These are phyloP conservation scores for Solanum appendiculatum DNA, from an alignment of 257 asterid species.

Conservation along the genomic window DNA sequence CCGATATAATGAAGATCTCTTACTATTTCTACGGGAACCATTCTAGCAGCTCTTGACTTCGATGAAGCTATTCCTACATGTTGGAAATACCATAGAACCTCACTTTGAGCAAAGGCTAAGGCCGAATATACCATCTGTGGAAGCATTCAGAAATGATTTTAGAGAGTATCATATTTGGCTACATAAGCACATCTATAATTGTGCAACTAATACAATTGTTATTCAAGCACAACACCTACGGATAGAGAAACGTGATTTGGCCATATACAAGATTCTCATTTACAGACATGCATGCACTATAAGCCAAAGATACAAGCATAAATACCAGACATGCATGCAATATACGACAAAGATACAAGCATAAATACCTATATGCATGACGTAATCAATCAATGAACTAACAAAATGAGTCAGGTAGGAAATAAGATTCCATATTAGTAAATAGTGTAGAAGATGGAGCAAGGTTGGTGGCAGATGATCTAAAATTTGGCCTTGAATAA, in stretches of 20 bases:
- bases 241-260: neutral
- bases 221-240: neutral
- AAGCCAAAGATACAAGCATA: neutral
- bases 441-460: neutral
- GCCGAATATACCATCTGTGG: constrained; percentile 98
- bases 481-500: neutral
- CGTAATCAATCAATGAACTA: neutral
- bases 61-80: constrained; percentile 82
- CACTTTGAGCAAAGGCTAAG: constrained; percentile 93
- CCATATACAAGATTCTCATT: neutral
- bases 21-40: constrained; percentile 78
- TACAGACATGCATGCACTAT: neutral
- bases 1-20: constrained; percentile 22
- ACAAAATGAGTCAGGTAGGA: neutral
- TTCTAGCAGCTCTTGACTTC: constrained; percentile 65
- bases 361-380: neutral
- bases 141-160: constrained; percentile 15
- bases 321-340: neutral
- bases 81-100: constrained; percentile 94
- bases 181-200: neutral
- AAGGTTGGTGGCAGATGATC: neutral
- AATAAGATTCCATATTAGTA: neutral
- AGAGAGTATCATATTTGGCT: neutral
- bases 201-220: neutral
- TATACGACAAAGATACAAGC: neutral